Evolutionary conservation across 768 basidiomycete species (phyloP).

Genomic region (Mycena alexandri): DNA sequence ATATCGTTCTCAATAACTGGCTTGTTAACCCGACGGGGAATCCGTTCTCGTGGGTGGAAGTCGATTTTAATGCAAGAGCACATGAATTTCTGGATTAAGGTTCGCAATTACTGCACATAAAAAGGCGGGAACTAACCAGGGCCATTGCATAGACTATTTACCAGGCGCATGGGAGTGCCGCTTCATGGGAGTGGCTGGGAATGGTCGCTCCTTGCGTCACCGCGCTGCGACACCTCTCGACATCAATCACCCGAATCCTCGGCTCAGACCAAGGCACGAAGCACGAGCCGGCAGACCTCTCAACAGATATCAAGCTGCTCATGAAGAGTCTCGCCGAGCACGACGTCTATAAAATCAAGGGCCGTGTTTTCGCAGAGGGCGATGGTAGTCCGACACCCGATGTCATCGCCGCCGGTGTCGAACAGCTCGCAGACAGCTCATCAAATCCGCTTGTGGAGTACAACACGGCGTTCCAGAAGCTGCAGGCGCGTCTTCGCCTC

Average conservation of each 20-base stretch:
- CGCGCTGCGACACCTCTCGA: slow-evolving; percentile 25
- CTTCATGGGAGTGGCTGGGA: slow-evolving; percentile 49
- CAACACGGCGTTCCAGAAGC: slow-evolving; percentile 2
- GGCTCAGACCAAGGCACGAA: slow-evolving; percentile 24
- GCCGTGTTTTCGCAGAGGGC: background rate
- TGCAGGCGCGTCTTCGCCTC: background rate
- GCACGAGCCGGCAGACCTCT: slow-evolving; percentile 7
- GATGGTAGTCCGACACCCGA: slow-evolving; percentile 8
- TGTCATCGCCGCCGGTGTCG: background rate
- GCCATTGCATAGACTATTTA: background rate
- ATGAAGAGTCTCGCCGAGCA: slow-evolving; percentile 19
- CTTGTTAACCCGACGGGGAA: slow-evolving; percentile 48
- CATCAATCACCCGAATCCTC: background rate
- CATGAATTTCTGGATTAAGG: slow-evolving; percentile 50
- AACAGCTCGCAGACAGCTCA: slow-evolving; percentile 12
- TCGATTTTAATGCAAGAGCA: slow-evolving; percentile 51
- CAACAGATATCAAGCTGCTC: slow-evolving; percentile 7
- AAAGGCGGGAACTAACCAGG: too few species aligned
- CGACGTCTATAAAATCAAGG: slow-evolving; percentile 5
- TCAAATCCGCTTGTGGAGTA: slow-evolving; percentile 7
- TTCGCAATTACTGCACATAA: slow-evolving; percentile 11
- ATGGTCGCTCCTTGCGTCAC: slow-evolving; percentile 44
- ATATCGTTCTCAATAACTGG: slow-evolving; percentile 48
- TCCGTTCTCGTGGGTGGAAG: slow-evolving; percentile 35
- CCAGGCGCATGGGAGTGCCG: slow-evolving; percentile 40